These are phyloP conservation scores for Fusarium domesticum DNA, from an alignment of 2,329 filamentous ascomycete genomes.

Conservation along the genomic window DNA sequence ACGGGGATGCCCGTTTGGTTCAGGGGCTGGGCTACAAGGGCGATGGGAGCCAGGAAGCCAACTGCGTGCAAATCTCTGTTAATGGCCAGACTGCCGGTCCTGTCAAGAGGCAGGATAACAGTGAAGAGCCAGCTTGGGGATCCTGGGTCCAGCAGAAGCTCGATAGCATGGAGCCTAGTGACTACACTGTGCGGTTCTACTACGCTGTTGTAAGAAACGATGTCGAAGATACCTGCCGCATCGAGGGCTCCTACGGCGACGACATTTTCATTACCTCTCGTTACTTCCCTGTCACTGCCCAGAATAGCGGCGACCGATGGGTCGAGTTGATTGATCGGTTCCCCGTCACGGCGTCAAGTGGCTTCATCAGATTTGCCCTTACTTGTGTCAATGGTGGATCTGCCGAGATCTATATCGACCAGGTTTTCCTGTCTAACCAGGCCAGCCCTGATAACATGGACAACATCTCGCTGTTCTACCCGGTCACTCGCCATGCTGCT, in stretches of 20 bases:
- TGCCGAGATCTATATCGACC: conserved; percentile 22
- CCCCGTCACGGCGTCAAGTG: conserved; percentile 14
- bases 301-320: conserved; percentile 3
- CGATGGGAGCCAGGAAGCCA: conserved; percentile 13
- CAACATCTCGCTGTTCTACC: conserved; percentile 17
- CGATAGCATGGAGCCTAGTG: conserved; percentile 11
- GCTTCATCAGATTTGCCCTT: conserved; percentile 20
- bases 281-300: conserved; percentile 17
- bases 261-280: conserved; percentile 13
- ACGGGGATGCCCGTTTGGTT: conserved; percentile 12
- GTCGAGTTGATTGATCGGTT: conserved; percentile 12
- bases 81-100: neutral
- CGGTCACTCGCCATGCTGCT: conserved; percentile 9
- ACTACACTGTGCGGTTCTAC: conserved; percentile 24
- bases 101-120: conserved; percentile 2
- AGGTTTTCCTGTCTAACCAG: conserved; percentile 25
- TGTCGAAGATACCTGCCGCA: conserved; percentile 14
- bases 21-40: conserved; percentile 16
- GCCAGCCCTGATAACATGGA: conserved; percentile 18
- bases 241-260: conserved; percentile 20
- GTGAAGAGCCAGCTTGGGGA: conserved; percentile 2
- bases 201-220: conserved; percentile 17
- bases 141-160: conserved; percentile 21
- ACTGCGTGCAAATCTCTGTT: conserved; percentile 16
- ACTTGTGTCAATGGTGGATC: conserved; percentile 16